Percentiles rank a stretch among this genome's conserved stretches.
phyloP scores from a whole-genome alignment of 257 asterid species.

The Fraxinus pennsylvanica region DNA sequence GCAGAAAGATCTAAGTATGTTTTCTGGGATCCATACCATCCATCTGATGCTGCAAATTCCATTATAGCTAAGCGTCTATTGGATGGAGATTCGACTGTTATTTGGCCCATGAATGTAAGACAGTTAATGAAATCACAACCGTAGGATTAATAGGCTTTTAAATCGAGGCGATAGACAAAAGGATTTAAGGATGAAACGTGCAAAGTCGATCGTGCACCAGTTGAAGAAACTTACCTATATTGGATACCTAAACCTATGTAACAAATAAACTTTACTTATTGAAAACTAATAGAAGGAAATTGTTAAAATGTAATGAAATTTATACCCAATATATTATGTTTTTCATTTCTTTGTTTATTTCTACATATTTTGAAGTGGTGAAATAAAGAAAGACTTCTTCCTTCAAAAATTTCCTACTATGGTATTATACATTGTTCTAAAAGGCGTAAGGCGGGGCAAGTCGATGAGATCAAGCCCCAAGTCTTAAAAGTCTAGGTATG shows the following conservation, averaged over 20 bases:
- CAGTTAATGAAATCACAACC: slow-evolving; percentile 32
- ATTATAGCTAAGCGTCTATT: slow-evolving; percentile 54
- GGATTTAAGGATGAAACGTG: neutral
- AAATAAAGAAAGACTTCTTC: neutral
- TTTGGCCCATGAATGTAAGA: slow-evolving; percentile 65
- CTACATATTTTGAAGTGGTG: neutral
- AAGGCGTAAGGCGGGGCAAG: too few species aligned
- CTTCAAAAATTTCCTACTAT: too few species aligned
- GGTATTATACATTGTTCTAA: too few species aligned
- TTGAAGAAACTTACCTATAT: neutral
- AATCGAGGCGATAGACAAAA: neutral
- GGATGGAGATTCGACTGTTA: slow-evolving; percentile 48
- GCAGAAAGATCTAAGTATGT: slow-evolving; percentile 62
- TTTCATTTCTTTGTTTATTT: neutral
- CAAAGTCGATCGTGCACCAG: neutral
- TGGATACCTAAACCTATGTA: too few species aligned
- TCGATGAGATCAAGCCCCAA: too few species aligned
- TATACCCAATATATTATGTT: neutral
- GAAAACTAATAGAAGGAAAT: neutral
- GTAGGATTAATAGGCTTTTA: neutral
- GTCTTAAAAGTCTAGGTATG: too few species aligned
- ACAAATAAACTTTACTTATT: too few species aligned
- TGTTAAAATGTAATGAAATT: neutral
- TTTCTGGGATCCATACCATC: slow-evolving; percentile 87
- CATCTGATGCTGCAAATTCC: slow-evolving; percentile 62